phyloP scores from a whole-genome alignment of 768 basidiomycete genomes.

The Suillus tomentosus region DNA sequence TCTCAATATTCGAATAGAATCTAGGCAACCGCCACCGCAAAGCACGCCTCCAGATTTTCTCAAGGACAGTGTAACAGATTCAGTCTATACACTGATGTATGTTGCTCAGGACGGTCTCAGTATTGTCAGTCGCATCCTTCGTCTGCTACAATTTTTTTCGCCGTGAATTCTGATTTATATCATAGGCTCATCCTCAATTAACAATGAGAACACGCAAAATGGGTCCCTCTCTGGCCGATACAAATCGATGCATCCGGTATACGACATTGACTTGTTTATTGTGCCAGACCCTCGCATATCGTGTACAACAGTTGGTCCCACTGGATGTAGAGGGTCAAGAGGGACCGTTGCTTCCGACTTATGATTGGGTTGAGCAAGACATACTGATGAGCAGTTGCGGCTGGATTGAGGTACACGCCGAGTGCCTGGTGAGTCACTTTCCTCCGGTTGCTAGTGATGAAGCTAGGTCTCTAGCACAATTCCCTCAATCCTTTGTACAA shows the following conservation, averaged over 20 bases:
- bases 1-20: conserved; percentile 62
- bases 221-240: conserved; percentile 42
- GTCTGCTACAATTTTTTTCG: conserved; percentile 1
- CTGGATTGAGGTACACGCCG: conserved; percentile 71
- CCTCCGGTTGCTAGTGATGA: background rate
- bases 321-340: conserved; percentile 60
- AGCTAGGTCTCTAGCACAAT: background rate
- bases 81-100: conserved; percentile 54
- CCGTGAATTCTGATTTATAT: conserved; percentile 16
- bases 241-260: conserved; percentile 56
- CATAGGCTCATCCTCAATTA: conserved; percentile 66
- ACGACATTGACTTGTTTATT: conserved; percentile 69
- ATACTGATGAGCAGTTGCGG: conserved; percentile 66
- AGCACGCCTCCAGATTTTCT: conserved; percentile 39
- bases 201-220: conserved; percentile 65
- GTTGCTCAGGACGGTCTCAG: conserved; percentile 68
- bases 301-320: conserved; percentile 61
- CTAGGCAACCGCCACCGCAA: conserved; percentile 31
- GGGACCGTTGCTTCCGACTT: conserved; percentile 66
- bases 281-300: conserved; percentile 67
- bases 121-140: conserved; percentile 50
- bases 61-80: conserved; percentile 25
- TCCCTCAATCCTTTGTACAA: background rate
- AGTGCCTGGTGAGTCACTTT: conserved; percentile 61
- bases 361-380: conserved; percentile 78